These are phyloP conservation scores for Magnolia officinalis DNA, from an alignment of 164 flowering plant genomes.

Conservation along the genomic window DNA sequence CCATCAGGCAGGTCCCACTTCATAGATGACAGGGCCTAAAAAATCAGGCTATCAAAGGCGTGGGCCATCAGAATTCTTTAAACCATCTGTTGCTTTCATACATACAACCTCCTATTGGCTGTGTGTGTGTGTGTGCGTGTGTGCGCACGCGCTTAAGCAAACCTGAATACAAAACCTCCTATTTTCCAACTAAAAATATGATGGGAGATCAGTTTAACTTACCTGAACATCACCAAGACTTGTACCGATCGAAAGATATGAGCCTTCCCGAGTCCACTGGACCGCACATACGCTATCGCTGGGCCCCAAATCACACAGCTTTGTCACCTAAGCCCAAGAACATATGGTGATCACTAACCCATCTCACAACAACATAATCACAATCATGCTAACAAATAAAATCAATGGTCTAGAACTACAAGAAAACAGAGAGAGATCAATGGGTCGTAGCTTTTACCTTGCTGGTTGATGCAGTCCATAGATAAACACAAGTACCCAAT, in stretches of 20 bases:
- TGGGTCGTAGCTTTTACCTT: conserved; percentile 41
- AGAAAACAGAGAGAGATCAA: not conserved
- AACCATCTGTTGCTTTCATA: no score
- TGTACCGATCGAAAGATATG: conserved; percentile 90
- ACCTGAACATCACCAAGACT: conserved; percentile 94
- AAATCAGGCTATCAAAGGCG: no score
- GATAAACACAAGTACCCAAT: conserved; percentile 89
- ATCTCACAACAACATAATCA: not conserved
- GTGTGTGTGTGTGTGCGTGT: no score
- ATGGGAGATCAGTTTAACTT: not conserved
- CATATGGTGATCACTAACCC: not conserved
- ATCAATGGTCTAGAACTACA: not conserved
- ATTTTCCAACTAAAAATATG: no score
- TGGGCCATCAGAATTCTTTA: no score
- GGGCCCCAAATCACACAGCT: conserved; percentile 92
- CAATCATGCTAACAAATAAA: not conserved
- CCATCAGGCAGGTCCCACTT: no score
- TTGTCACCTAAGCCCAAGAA: conserved; percentile 63
- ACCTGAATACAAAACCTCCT: no score
- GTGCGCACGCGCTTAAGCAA: no score
- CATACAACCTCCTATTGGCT: no score
- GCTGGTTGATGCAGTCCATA: conserved; percentile 94
- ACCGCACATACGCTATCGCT: conserved; percentile 25
- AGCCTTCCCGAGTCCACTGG: conserved; percentile 97
- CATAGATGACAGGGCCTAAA: no score